Conservation (phyloP, 1,284 basidiomycete genomes). For the Cronartium ribicola region DNA sequence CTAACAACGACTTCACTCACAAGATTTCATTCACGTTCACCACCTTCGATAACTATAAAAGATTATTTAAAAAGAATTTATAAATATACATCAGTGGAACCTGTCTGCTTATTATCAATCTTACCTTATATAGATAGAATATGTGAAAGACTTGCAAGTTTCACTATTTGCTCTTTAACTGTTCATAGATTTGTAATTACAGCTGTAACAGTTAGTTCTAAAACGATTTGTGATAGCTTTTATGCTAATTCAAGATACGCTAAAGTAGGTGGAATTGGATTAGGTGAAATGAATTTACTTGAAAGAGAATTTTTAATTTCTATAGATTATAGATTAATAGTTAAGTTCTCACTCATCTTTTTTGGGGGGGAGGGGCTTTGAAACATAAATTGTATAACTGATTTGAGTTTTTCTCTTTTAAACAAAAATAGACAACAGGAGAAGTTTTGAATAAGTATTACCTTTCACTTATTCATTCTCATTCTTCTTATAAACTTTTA, state of each 20-base stretch:
- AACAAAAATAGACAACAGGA: conserved; percentile 8
- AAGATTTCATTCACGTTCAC: conserved; percentile 83
- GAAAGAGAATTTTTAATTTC: conserved; percentile 83
- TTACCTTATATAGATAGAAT: conserved; percentile 93
- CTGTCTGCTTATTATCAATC: conserved; percentile 78
- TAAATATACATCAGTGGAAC: conserved; percentile 79
- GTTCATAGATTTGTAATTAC: conserved; percentile 93
- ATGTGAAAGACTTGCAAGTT: conserved; percentile 73
- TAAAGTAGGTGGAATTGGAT: conserved; percentile 84
- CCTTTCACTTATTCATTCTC: conserved; percentile 29
- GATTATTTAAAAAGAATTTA: conserved; percentile 89
- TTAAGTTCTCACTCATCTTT: conserved; percentile 42
- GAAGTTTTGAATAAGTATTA: conserved; percentile 30
- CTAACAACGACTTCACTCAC: conserved; percentile 76
- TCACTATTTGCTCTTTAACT: conserved; percentile 86
- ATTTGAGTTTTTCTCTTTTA: neutral
- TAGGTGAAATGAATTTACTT: conserved; percentile 80
- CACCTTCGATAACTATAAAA: conserved; percentile 74
- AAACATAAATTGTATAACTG: neutral
- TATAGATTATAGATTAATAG: conserved; percentile 86
- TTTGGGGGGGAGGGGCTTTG: neutral
- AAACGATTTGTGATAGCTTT: conserved; percentile 87
- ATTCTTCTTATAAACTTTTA: conserved; percentile 6
- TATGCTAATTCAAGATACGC: conserved; percentile 88
- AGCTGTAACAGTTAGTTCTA: conserved; percentile 76